These are phyloP conservation scores for Elaphomyces granulatus DNA, from an alignment of 495 filamentous ascomycete genomes.

Conservation along the genomic window DNA sequence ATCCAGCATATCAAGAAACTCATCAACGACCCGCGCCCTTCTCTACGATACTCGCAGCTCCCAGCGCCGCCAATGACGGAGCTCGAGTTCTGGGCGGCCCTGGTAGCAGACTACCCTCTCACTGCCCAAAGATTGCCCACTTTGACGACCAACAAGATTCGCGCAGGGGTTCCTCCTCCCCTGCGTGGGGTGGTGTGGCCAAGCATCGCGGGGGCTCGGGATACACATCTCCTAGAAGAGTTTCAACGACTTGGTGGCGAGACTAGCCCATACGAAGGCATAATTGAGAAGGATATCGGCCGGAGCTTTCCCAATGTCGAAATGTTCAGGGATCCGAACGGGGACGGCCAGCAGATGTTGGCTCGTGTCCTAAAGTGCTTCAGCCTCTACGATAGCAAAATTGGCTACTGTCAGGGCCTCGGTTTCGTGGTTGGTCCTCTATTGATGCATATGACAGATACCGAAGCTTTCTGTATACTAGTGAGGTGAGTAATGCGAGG, in stretches of 20 bases:
- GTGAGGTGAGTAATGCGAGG: slow-evolving; percentile 51
- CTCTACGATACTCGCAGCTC: slow-evolving; percentile 74
- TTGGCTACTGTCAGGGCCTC: slow-evolving; percentile 96
- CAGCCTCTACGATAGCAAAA: slow-evolving; percentile 92
- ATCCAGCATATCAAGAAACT: slow-evolving; percentile 80
- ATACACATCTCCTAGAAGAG: slow-evolving; percentile 60
- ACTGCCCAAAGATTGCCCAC: slow-evolving; percentile 86
- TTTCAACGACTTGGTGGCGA: slow-evolving; percentile 76
- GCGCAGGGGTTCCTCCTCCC: slow-evolving; percentile 79
- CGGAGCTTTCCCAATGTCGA: slow-evolving; percentile 93
- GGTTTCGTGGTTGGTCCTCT: slow-evolving; percentile 94
- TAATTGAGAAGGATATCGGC: slow-evolving; percentile 95
- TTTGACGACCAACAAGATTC: slow-evolving; percentile 85
- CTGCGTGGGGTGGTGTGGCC: slow-evolving; percentile 93
- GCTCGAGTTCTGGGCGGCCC: slow-evolving; percentile 91
- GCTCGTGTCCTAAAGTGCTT: slow-evolving; percentile 92
- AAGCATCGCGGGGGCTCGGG: slow-evolving; percentile 80
- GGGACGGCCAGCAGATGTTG: slow-evolving; percentile 94
- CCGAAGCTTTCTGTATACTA: slow-evolving; percentile 91
- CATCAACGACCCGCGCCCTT: slow-evolving; percentile 62
- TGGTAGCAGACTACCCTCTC: slow-evolving; percentile 88
- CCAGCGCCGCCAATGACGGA: slow-evolving; percentile 93
- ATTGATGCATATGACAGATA: slow-evolving; percentile 98
- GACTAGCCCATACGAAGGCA: slow-evolving; percentile 84
- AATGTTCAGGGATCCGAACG: slow-evolving; percentile 93